Conservation (phyloP, 768 basidiomycete genomes). For the Xerocomus potaroensis region DNA sequence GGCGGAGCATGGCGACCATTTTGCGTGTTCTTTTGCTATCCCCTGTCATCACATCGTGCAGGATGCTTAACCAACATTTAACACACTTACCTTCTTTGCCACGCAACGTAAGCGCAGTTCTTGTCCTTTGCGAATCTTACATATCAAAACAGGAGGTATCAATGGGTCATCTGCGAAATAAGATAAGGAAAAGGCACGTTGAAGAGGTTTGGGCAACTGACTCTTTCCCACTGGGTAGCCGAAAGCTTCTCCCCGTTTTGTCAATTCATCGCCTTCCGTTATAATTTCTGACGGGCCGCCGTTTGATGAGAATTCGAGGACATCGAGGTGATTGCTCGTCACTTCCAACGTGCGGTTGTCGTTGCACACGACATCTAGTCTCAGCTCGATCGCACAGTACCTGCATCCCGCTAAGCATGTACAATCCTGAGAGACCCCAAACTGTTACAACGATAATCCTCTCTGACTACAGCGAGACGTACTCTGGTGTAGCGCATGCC, state of each 20-base stretch:
- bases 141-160: slow-evolving; percentile 71
- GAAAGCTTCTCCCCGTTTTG: slow-evolving; percentile 70
- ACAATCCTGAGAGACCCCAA: slow-evolving; percentile 67
- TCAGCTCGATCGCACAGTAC: slow-evolving; percentile 81
- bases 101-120: slow-evolving; percentile 81
- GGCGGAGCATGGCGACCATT: slow-evolving; percentile 97
- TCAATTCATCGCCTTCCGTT: slow-evolving; percentile 60
- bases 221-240: slow-evolving; percentile 85
- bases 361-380: slow-evolving; percentile 71
- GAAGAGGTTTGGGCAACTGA: slow-evolving; percentile 31
- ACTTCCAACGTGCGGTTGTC: slow-evolving; percentile 76
- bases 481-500: slow-evolving; percentile 78
- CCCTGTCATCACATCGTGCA: slow-evolving; percentile 51
- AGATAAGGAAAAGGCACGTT: slow-evolving; percentile 4
- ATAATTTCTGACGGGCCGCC: slow-evolving; percentile 34
- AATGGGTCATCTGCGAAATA: slow-evolving; percentile 50
- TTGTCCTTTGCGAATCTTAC: slow-evolving; percentile 92
- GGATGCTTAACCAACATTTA: not conserved
- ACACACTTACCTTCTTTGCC: slow-evolving; percentile 79
- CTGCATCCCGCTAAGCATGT: slow-evolving; percentile 80
- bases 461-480: slow-evolving; percentile 21
- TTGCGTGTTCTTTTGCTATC: slow-evolving; percentile 96
- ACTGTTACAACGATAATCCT: not conserved
- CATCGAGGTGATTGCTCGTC: slow-evolving; percentile 81
- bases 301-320: slow-evolving; percentile 39